Evolutionary conservation across 2,329 filamentous ascomycete species (phyloP).

Genomic region (Dothistroma septosporum): DNA sequence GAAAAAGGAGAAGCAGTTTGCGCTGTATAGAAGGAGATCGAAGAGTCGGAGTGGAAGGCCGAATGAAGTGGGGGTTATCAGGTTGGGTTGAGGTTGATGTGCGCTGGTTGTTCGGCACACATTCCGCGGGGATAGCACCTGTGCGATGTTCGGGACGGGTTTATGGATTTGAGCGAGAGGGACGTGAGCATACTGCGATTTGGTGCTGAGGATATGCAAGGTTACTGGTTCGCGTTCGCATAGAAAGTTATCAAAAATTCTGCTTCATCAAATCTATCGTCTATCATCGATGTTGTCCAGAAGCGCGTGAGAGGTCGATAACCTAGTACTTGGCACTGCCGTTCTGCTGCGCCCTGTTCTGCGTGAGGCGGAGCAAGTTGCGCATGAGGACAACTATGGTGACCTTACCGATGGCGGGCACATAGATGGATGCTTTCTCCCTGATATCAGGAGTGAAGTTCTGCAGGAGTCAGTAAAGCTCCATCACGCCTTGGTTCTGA

Average conservation of each 20-base stretch:
- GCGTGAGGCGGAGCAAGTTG: constrained; percentile 64
- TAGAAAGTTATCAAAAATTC: no score
- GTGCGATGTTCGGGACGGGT: not conserved
- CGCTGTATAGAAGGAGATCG: constrained; percentile 40
- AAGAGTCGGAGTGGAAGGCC: constrained; percentile 28
- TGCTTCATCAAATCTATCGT: no score
- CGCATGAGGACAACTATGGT: constrained; percentile 88
- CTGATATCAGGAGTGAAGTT: constrained; percentile 91
- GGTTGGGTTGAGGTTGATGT: constrained; percentile 11
- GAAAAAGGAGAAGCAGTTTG: constrained; percentile 42
- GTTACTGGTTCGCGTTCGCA: no score
- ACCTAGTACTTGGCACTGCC: constrained; percentile 6
- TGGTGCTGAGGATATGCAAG: no score
- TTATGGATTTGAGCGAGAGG: not conserved
- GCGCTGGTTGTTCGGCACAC: not conserved
- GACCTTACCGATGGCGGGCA: constrained; percentile 95
- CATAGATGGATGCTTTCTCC: constrained; percentile 93
- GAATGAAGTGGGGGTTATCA: constrained; percentile 21
- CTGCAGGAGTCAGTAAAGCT: constrained; percentile 32
- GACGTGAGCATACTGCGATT: no score
- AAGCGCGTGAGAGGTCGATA: not conserved
- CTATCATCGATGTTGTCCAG: no score
- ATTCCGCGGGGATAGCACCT: not conserved
- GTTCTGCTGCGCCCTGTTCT: constrained; percentile 25
- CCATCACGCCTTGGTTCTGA: not conserved